Conservation (phyloP, 768 basidiomycete genomes). For the Russula compacta region DNA sequence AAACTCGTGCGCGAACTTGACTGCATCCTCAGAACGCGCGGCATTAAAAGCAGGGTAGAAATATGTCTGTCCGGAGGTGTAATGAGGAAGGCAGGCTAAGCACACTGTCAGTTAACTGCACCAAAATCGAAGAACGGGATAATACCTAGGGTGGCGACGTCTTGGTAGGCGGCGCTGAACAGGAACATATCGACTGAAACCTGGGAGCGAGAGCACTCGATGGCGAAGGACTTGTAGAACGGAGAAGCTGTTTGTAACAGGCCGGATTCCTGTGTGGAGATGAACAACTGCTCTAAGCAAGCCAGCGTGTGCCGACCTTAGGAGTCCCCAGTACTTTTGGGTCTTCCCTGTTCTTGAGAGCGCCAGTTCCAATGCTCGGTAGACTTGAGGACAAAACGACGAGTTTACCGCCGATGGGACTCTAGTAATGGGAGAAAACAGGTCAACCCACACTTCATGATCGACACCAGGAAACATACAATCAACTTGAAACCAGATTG, state of each 20-base stretch:
- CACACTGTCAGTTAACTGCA: neutral
- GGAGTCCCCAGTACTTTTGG: constrained; percentile 91
- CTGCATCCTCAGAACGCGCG: constrained; percentile 84
- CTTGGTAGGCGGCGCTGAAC: constrained; percentile 88
- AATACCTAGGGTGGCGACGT: constrained; percentile 86
- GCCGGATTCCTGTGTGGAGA: constrained; percentile 63
- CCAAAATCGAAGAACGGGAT: neutral
- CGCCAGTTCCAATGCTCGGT: constrained; percentile 81
- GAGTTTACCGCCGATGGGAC: constrained; percentile 92
- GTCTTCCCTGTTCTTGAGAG: constrained; percentile 94
- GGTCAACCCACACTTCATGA: neutral
- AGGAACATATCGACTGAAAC: constrained; percentile 99
- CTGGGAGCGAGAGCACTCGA: constrained; percentile 94
- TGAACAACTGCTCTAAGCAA: neutral
- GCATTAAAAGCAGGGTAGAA: constrained; percentile 99
- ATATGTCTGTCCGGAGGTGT: constrained; percentile 96
- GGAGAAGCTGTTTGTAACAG: constrained; percentile 87
- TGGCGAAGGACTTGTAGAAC: constrained; percentile 98
- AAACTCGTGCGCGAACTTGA: constrained; percentile 98
- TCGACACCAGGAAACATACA: constrained; percentile 33
- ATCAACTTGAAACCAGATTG: constrained; percentile 96
- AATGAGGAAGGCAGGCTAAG: constrained; percentile 84
- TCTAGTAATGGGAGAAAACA: constrained; percentile 38
- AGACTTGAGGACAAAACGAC: constrained; percentile 77
- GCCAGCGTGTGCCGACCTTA: constrained; percentile 45